These are phyloP conservation scores for Lotmaria passim DNA, from an alignment of 208 protist species.

Conservation along the genomic window DNA sequence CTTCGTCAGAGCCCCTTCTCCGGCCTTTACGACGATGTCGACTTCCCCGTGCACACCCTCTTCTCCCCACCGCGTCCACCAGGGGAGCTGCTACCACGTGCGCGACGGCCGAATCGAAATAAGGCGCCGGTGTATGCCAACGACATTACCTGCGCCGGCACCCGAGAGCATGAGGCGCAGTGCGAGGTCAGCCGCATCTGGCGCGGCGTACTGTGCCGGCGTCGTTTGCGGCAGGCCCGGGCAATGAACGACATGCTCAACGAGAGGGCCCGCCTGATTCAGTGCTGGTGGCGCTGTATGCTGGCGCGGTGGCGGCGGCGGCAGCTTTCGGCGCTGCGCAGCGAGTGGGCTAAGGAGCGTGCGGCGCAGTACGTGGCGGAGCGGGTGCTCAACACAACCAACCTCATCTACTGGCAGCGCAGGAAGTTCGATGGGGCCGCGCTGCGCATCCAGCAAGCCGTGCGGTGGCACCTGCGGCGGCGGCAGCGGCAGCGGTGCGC, in stretches of 20 bases:
- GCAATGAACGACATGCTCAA: slow-evolving; percentile 48
- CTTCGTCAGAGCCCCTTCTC: slow-evolving; percentile 32
- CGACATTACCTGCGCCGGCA: slow-evolving; percentile 61
- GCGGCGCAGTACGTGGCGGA: slow-evolving; percentile 44
- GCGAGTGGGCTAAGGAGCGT: slow-evolving; percentile 60
- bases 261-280: slow-evolving; percentile 62
- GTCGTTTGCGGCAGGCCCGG: slow-evolving; percentile 54
- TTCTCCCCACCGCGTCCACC: slow-evolving; percentile 74
- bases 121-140: slow-evolving; percentile 48
- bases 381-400: slow-evolving; percentile 43
- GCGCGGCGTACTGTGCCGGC: slow-evolving; percentile 79
- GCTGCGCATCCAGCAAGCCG: slow-evolving; percentile 62
- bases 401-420: slow-evolving; percentile 84
- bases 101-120: slow-evolving; percentile 48
- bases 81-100: slow-evolving; percentile 59
- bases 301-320: slow-evolving; percentile 40
- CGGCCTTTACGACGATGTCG: slow-evolving; percentile 67
- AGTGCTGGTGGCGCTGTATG: slow-evolving; percentile 84
- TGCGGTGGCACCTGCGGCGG: slow-evolving; percentile 65
- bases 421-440: slow-evolving; percentile 67
- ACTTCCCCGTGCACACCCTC: slow-evolving; percentile 64
- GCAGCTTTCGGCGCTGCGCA: slow-evolving; percentile 41
- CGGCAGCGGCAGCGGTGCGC: slow-evolving; percentile 25
- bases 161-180: slow-evolving; percentile 71
- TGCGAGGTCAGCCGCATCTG: slow-evolving; percentile 69